Evolutionary conservation across 1,284 basidiomycete species (phyloP).

Genomic region (Cryptococcus sp.): DNA sequence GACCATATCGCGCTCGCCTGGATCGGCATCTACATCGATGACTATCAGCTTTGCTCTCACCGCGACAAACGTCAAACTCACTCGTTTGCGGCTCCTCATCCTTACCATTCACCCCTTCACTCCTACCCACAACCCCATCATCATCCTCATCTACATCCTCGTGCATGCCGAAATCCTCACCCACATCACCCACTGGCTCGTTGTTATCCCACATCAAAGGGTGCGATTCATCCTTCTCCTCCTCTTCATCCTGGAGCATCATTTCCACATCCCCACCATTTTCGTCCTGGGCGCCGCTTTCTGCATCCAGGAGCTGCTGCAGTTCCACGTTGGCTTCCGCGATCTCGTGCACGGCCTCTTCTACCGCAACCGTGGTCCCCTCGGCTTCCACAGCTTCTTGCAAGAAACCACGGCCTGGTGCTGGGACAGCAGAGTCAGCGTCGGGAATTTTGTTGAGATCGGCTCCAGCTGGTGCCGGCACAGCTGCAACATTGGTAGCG

Average conservation of each 20-base stretch:
- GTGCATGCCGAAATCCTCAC: constrained; percentile 5
- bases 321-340: neutral
- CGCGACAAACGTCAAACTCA: too few species aligned
- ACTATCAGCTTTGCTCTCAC: too few species aligned
- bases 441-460: too few species aligned
- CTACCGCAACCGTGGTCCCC: neutral
- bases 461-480: too few species aligned
- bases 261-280: constrained; percentile 7
- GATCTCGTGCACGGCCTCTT: constrained; percentile 6
- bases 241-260: neutral
- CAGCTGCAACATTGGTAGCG: too few species aligned
- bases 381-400: too few species aligned
- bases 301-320: too few species aligned
- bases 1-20: neutral
- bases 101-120: too few species aligned
- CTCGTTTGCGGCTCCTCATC: too few species aligned
- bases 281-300: neutral
- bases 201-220: neutral
- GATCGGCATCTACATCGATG: too few species aligned
- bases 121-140: neutral
- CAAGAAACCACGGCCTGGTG: too few species aligned
- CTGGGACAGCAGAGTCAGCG: too few species aligned
- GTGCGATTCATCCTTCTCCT: neutral
- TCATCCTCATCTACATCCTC: constrained; percentile 8
- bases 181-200: neutral